These are phyloP conservation scores for Cyclotella kingstonii DNA, from an alignment of 108 stramenopile genomes.

Conservation along the genomic window DNA sequence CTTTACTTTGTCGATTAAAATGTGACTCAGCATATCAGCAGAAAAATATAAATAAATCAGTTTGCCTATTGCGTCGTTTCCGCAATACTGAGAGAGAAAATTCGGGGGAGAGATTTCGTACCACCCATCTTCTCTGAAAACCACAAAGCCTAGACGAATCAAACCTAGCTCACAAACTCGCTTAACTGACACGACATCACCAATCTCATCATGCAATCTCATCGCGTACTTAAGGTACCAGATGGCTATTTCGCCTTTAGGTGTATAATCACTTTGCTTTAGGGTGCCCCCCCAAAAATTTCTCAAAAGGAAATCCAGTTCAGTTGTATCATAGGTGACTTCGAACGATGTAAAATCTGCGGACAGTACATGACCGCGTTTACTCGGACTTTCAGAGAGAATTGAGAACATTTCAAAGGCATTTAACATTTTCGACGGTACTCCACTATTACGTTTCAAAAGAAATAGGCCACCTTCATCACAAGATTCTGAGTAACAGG, in stretches of 20 bases:
- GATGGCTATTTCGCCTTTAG: constrained; percentile 22
- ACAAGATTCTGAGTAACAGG: constrained; percentile 17
- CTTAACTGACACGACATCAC: constrained; percentile 11
- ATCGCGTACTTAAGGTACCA: constrained; percentile 54
- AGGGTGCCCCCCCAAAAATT: neutral
- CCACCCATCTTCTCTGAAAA: constrained; percentile 9
- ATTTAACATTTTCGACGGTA: constrained; percentile 11
- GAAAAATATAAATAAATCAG: constrained; percentile 34
- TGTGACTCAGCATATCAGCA: constrained; percentile 14
- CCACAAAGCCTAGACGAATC: constrained; percentile 21
- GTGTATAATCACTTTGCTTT: neutral
- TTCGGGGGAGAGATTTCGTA: constrained; percentile 3
- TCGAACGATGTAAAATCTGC: constrained; percentile 10
- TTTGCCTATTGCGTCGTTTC: constrained; percentile 7
- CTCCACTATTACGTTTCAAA: neutral
- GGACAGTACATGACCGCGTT: constrained; percentile 2
- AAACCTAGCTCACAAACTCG: constrained; percentile 25
- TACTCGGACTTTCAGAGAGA: constrained; percentile 15
- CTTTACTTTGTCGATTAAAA: constrained; percentile 22
- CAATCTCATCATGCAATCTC: constrained; percentile 19
- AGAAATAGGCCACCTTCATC: constrained; percentile 5
- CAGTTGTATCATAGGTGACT: constrained; percentile 30
- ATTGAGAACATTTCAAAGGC: constrained; percentile 39
- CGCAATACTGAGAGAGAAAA: neutral
- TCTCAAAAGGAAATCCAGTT: constrained; percentile 11